These are phyloP conservation scores for Tagetes patula DNA, from an alignment of 129 eudicot species.

Conservation along the genomic window DNA sequence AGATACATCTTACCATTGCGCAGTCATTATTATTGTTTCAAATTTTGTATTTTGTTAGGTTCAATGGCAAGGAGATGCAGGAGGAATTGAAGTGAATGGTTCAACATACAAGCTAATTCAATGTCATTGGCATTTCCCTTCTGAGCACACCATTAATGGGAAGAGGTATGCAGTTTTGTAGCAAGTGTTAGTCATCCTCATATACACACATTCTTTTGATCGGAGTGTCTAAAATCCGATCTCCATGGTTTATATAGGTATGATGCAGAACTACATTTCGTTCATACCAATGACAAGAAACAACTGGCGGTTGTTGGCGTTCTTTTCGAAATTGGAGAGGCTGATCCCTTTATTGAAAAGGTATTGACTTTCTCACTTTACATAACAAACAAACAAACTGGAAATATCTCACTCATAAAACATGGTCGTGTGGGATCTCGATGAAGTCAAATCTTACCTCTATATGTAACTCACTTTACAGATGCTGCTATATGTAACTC, in stretches of 20 bases:
- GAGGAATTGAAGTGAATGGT: constrained; percentile 44
- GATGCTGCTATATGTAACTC: too few species aligned
- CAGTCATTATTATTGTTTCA: neutral
- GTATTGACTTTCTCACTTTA: constrained; percentile 7
- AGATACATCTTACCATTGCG: too few species aligned
- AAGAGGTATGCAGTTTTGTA: constrained; percentile 25
- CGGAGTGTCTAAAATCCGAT: neutral
- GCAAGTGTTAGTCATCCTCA: neutral
- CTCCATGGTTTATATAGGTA: constrained; percentile 17
- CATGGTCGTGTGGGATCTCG: too few species aligned
- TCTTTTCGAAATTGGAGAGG: constrained; percentile 38
- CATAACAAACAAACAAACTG: too few species aligned
- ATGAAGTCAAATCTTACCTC: too few species aligned
- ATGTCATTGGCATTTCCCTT: constrained; percentile 78
- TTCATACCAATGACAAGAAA: constrained; percentile 31
- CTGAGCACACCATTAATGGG: constrained; percentile 62
- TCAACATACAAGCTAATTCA: constrained; percentile 39
- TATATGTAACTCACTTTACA: too few species aligned
- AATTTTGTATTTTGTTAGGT: constrained; percentile 27
- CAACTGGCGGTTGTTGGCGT: constrained; percentile 38
- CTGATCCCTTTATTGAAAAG: constrained; percentile 45
- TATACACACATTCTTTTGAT: neutral
- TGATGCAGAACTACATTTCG: constrained; percentile 49
- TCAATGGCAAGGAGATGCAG: constrained; percentile 56
- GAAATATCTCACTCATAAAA: neutral